phyloP scores from a whole-genome alignment of 75 land plant species.

The Pseudotsuga menziesii region DNA sequence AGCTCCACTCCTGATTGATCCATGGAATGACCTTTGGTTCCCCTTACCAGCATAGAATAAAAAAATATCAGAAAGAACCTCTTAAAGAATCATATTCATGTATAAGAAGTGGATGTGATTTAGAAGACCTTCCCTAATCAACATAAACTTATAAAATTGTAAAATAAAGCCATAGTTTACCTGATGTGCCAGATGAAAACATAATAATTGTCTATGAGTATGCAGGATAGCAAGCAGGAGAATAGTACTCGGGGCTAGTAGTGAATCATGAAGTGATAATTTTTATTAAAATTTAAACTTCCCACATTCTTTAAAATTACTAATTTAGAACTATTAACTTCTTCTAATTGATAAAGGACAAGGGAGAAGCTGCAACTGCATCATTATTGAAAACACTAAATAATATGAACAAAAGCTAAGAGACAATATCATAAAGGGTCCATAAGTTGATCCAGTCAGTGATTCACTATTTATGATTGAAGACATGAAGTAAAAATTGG shows the following conservation, averaged over 20 bases:
- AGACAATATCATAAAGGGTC: background rate
- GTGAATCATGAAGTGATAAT: too few relatives aligned
- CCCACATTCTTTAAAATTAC: background rate
- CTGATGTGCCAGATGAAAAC: too few relatives aligned
- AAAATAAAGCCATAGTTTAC: slow-evolving; percentile 23
- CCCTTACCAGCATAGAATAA: too few relatives aligned
- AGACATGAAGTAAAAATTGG: background rate
- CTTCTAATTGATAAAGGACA: background rate
- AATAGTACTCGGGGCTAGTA: slow-evolving; percentile 55
- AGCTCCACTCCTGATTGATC: too few relatives aligned
- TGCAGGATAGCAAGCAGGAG: slow-evolving; percentile 54
- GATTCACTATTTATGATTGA: background rate
- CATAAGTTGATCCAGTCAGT: background rate
- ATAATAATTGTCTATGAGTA: slow-evolving; percentile 62
- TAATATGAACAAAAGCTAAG: background rate
- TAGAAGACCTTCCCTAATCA: too few relatives aligned
- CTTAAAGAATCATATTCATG: too few relatives aligned
- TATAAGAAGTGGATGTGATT: background rate
- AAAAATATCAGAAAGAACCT: background rate
- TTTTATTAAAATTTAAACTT: too few relatives aligned
- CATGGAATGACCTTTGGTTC: too few relatives aligned
- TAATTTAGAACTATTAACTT: background rate
- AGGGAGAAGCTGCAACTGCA: background rate
- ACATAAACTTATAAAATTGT: background rate
- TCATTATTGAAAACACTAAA: too few relatives aligned